These are phyloP conservation scores for Perkinsus chesapeaki DNA, from an alignment of 169 alveolate genomes.

Conservation along the genomic window DNA sequence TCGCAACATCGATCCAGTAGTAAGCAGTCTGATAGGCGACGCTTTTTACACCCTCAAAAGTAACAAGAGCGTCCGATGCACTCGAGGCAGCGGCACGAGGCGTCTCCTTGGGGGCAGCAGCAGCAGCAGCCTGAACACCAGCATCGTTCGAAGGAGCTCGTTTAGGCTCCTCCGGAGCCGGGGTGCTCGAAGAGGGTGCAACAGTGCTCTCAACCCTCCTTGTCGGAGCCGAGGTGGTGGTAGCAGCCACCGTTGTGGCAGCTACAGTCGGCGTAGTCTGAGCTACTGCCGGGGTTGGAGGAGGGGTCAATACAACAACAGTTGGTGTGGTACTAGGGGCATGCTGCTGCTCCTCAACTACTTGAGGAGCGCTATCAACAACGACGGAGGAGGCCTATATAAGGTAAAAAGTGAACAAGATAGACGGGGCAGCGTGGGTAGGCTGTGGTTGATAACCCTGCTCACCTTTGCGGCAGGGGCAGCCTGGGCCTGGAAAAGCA, in stretches of 20 bases:
- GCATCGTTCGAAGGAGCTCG: not conserved
- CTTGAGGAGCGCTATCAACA: not conserved
- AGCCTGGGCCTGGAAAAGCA: not conserved
- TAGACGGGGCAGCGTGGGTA: not conserved
- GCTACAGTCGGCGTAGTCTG: not conserved
- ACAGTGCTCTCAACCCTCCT: not conserved
- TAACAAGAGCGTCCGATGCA: not conserved
- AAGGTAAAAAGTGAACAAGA: not conserved
- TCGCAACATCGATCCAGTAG: not conserved
- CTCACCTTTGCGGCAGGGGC: not conserved
- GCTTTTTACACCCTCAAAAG: not conserved
- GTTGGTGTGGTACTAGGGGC: not conserved
- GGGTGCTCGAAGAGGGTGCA: not conserved
- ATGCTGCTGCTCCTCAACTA: too few species aligned
- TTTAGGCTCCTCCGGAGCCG: not conserved
- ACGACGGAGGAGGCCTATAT: not conserved
- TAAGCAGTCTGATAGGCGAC: not conserved
- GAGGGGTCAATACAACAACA: not conserved
- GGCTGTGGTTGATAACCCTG: not conserved
- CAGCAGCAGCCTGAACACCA: not conserved
- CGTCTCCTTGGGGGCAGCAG: not conserved
- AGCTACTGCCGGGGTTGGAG: not conserved
- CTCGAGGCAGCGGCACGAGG: not conserved
- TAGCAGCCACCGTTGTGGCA: not conserved
- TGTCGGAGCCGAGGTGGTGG: not conserved